phyloP scores from a whole-genome alignment of 768 basidiomycete genomes.

The Chalciporus pseudorubinellus region DNA sequence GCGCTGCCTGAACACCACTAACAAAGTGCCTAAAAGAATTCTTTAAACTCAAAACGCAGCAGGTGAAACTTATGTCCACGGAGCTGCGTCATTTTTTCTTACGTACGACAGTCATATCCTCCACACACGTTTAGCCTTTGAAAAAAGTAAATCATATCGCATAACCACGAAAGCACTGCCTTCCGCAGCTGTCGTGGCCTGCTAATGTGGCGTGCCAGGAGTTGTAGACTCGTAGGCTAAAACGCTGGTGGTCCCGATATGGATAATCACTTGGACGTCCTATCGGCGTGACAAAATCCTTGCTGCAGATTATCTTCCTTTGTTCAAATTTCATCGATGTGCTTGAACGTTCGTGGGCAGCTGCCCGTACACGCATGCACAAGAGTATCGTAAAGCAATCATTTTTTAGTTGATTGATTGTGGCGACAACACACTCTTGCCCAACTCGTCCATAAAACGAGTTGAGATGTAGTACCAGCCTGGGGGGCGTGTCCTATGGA shows the following conservation, averaged over 20 bases:
- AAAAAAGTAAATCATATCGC: neutral
- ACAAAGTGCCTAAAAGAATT: constrained; percentile 9
- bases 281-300: neutral
- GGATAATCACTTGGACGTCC: constrained; percentile 2
- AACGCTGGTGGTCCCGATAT: neutral
- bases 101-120: constrained; percentile 15
- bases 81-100: constrained; percentile 19
- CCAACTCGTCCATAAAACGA: neutral
- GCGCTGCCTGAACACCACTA: constrained; percentile 3
- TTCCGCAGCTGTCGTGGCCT: neutral
- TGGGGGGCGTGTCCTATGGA: constrained; percentile 24
- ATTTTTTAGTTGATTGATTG: neutral
- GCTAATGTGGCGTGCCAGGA: constrained; percentile 15
- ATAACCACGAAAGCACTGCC: constrained; percentile 3
- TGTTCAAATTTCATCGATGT: neutral
- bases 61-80: constrained; percentile 10
- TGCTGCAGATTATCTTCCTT: constrained; percentile 1
- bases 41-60: neutral
- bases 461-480: constrained; percentile 3
- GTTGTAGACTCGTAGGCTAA: neutral
- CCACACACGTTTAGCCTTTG: constrained; percentile 1
- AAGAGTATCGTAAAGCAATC: neutral
- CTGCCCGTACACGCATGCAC: neutral
- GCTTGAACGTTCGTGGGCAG: neutral
- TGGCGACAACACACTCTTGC: neutral